A percentile compares a stretch with the other conserved stretches of the same genome.
phyloP scores from a whole-genome alignment of 805 yeast species.

The Lachancea sp. region DNA sequence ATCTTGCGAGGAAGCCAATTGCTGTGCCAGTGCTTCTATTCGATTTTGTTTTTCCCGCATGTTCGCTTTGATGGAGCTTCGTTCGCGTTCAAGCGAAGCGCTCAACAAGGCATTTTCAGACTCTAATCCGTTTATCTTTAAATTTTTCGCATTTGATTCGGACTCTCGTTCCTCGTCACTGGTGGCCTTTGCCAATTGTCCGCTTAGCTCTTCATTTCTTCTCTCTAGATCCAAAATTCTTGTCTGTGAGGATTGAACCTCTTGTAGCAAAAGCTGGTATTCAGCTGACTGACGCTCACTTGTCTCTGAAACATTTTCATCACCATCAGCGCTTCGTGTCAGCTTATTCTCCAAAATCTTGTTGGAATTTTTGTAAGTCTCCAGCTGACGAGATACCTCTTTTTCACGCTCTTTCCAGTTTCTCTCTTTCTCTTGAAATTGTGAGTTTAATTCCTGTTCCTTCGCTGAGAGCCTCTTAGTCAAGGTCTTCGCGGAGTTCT shows the following conservation, averaged over 20 bases:
- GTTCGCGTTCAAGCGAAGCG: constrained; percentile 29
- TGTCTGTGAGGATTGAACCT: constrained; percentile 62
- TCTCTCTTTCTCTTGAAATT: constrained; percentile 65
- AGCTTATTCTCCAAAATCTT: constrained; percentile 67
- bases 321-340: constrained; percentile 40
- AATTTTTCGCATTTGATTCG: constrained; percentile 36
- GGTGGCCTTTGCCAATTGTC: constrained; percentile 52
- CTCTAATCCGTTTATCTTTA: constrained; percentile 49
- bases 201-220: constrained; percentile 67
- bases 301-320: constrained; percentile 11
- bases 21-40: constrained; percentile 39
- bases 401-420: constrained; percentile 59
- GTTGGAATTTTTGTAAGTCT: constrained; percentile 47
- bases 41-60: constrained; percentile 29
- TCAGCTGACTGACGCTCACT: constrained; percentile 36
- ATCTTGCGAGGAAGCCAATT: constrained; percentile 39
- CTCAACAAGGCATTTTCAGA: constrained; percentile 53
- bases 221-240: constrained; percentile 66
- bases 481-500: constrained; percentile 49
- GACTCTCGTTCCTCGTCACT: constrained; percentile 39
- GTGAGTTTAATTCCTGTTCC: constrained; percentile 63
- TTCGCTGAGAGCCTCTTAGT: constrained; percentile 55
- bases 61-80: constrained; percentile 14
- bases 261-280: constrained; percentile 63
- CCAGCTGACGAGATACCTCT: constrained; percentile 45